Base-by-base conservation (phyloP, 1,139 yeast species). In the Blastobotrys aristatus region DNA sequence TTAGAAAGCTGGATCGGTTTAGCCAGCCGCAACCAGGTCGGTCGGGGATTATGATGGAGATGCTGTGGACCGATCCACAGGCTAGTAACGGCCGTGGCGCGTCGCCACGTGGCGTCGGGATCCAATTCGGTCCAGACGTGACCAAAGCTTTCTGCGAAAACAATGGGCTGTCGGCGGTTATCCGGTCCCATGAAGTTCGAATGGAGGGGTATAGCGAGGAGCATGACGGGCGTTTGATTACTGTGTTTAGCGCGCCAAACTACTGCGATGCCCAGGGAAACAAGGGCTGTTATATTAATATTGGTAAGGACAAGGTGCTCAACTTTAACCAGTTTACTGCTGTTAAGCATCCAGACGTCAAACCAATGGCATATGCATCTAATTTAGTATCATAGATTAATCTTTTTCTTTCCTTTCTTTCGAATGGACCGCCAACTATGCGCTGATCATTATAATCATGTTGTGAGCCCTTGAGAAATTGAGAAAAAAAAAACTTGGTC, bases 31-130 rank as follows among this genome's bases (percentile, higher is more conserved):
- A 89, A 68, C 97, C 97, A 17, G 94, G 96, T 40, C 77, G 82
- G 57, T 89, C 84, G 50, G 98, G 98, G 8, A 72, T 88, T 42
- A 95, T 94, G 66, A 92, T 90, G 97, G 98, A 92, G 63, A 75
- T 94, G 64, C 73, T 92, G 52, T 92, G 99, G 99, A 87, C 97
- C 0, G 99, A 92, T 65, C 99, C 99, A 1, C 97, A 89, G 65
- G 72, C 74, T 0, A 73, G 68, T 10, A 70, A 77, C 16, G 98
- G 98, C 13, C 76, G 95, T 43, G 80, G 89, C 1, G 88, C 95
- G 3, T 85, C 95, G 21, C 89, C 89, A 68, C 79, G 99, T 64
- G 99, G 99, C 35, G 82, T 90, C 47, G 97, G 98, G 24, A 79
- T 87, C 67, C 96, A 92, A 64, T 92, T 92, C 66, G 99, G 99